Evolutionary conservation across 345 rosid genomes (phyloP).

Genomic region (Pistacia atlantica): DNA sequence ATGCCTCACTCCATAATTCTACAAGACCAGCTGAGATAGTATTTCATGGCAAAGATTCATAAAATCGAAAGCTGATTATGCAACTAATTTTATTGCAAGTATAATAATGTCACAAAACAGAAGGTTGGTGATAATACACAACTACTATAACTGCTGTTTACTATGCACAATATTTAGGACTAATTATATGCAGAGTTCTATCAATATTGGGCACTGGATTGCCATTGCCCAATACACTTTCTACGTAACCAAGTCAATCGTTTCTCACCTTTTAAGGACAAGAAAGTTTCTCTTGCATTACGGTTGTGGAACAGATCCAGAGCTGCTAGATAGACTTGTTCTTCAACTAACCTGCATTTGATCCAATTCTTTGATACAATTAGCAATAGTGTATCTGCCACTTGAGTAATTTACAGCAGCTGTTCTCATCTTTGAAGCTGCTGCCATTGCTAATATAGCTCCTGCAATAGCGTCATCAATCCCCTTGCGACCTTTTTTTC

Average conservation of each 20-base stretch:
- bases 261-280: constrained; percentile 45
- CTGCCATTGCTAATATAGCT: constrained; percentile 58
- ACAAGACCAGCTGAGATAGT: no score
- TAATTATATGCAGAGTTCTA: not conserved
- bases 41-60: not conserved
- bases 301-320: constrained; percentile 48
- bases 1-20: no score
- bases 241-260: constrained; percentile 49
- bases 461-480: constrained; percentile 57
- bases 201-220: constrained; percentile 5
- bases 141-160: not conserved
- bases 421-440: constrained; percentile 51
- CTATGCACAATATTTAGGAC: not conserved
- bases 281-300: constrained; percentile 55
- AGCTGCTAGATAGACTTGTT: constrained; percentile 51
- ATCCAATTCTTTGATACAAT: constrained; percentile 54
- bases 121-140: no score
- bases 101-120: no score
- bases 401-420: constrained; percentile 33
- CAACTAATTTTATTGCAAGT: no score
- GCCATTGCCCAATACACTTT: constrained; percentile 34
- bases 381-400: constrained; percentile 42
- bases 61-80: not conserved
- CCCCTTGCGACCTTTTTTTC: constrained; percentile 57
- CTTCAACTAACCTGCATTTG: constrained; percentile 35